These are phyloP conservation scores for Verbascum thapsus DNA, from an alignment of 257 asterid genomes.

Conservation along the genomic window DNA sequence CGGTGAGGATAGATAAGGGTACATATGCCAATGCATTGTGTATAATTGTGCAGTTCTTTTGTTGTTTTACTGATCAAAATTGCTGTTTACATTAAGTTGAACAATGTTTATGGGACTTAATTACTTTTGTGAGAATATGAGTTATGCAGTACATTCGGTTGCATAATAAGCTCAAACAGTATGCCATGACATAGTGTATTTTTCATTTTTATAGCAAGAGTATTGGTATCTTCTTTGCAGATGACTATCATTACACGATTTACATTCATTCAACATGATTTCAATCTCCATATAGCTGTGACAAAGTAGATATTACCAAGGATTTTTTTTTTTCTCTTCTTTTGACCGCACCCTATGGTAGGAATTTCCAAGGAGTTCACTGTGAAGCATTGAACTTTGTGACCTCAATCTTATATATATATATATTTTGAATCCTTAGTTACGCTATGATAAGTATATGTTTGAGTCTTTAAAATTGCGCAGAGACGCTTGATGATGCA, in stretches of 20 bases:
- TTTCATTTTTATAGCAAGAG: background rate
- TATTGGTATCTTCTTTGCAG: background rate
- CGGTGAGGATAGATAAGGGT: background rate
- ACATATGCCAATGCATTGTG: background rate
- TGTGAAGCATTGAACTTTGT: background rate
- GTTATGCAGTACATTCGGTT: background rate
- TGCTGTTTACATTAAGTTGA: background rate
- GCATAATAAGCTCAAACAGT: background rate
- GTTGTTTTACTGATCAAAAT: background rate
- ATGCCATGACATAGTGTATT: background rate
- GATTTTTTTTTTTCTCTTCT: background rate
- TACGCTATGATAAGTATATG: conserved; percentile 18
- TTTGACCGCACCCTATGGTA: background rate
- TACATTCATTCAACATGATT: background rate
- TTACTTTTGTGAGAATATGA: background rate
- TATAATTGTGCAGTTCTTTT: background rate
- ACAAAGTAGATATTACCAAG: background rate
- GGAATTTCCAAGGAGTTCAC: background rate
- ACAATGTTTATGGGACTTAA: background rate
- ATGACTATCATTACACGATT: background rate
- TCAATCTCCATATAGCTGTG: background rate
- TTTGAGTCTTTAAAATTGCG: conserved; percentile 36
- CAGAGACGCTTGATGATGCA: conserved; percentile 77
- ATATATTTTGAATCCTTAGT: background rate
- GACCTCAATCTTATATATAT: conserved; percentile 2